These are phyloP conservation scores for Oryza coarctata DNA, from an alignment of 176 grass and related monocot genomes.

Conservation along the genomic window DNA sequence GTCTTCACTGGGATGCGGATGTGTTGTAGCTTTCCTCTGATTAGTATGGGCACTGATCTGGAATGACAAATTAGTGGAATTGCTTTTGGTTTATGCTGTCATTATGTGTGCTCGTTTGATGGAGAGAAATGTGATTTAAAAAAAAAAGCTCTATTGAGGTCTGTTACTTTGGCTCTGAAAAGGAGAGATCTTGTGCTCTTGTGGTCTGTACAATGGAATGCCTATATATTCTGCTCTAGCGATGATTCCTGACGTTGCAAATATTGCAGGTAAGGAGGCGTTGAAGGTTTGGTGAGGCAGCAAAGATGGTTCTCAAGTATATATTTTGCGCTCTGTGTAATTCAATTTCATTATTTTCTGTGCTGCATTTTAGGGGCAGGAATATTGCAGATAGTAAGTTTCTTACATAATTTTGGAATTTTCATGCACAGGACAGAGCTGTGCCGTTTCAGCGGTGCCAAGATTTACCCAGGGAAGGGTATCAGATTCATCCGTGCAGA, in stretches of 20 bases:
- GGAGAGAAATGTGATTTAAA: too few species aligned
- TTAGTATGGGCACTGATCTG: neutral
- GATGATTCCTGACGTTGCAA: neutral
- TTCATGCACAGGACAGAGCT: slow-evolving; percentile 29
- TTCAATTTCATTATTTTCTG: neutral
- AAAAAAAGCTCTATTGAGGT: too few species aligned
- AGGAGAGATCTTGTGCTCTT: neutral
- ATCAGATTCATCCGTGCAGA: slow-evolving; percentile 44
- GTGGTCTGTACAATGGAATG: too few species aligned
- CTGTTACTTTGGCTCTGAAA: neutral
- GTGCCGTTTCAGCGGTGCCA: slow-evolving; percentile 39
- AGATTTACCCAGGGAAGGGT: slow-evolving; percentile 48
- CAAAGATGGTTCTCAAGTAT: slow-evolving; percentile 49
- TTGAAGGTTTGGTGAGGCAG: slow-evolving; percentile 15
- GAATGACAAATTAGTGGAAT: neutral
- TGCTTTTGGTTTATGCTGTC: neutral
- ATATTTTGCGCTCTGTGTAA: neutral
- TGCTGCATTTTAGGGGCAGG: neutral
- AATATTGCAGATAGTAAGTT: neutral
- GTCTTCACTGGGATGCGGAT: neutral
- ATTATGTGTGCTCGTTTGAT: neutral
- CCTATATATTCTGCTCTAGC: too few species aligned
- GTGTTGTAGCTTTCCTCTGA: neutral
- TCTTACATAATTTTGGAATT: neutral
- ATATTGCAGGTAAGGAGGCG: neutral